Percentiles rank a stretch among this genome's conserved stretches.
These are phyloP conservation scores for Trifolium fragiferum DNA, from an alignment of 306 rosid species.

Conservation along the genomic window DNA sequence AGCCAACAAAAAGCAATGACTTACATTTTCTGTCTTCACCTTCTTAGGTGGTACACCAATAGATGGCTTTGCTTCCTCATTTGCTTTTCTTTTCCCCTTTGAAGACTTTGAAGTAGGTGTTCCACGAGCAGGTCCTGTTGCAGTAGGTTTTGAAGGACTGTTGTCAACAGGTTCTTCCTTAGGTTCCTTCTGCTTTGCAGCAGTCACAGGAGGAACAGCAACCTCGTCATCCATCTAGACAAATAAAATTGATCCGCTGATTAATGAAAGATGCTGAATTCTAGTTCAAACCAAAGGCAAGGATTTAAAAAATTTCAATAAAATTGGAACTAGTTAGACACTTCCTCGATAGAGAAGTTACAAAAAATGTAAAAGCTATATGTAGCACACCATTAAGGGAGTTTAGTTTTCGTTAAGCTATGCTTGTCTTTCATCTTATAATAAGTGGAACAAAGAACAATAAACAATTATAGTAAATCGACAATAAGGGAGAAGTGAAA, in stretches of 20 bases:
- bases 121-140: slow-evolving; percentile 69
- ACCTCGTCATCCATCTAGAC: slow-evolving; percentile 78
- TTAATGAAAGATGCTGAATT: slow-evolving; percentile 18
- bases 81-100: slow-evolving; percentile 84
- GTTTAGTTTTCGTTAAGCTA: slow-evolving; percentile 24
- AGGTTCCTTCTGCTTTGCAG: slow-evolving; percentile 80
- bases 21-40: slow-evolving; percentile 85
- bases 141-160: slow-evolving; percentile 70
- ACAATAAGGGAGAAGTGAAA: slow-evolving; percentile 18
- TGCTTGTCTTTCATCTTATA: slow-evolving; percentile 25
- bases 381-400: slow-evolving; percentile 18
- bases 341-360: slow-evolving; percentile 30
- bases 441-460: slow-evolving; percentile 11
- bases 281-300: slow-evolving; percentile 14
- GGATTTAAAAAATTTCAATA: slow-evolving; percentile 30
- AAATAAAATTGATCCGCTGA: slow-evolving; percentile 40
- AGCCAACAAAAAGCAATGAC: slow-evolving; percentile 39
- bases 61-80: slow-evolving; percentile 72
- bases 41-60: slow-evolving; percentile 74
- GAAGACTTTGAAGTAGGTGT: slow-evolving; percentile 68
- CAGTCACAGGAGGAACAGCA: slow-evolving; percentile 51
- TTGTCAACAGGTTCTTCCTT: slow-evolving; percentile 86
- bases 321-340: slow-evolving; percentile 9
- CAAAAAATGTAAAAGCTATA: slow-evolving; percentile 29
- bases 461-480: slow-evolving; percentile 5